These are phyloP conservation scores for Chrysopogon serrulatus DNA, from an alignment of 176 grass and related monocot species.

Conservation along the genomic window DNA sequence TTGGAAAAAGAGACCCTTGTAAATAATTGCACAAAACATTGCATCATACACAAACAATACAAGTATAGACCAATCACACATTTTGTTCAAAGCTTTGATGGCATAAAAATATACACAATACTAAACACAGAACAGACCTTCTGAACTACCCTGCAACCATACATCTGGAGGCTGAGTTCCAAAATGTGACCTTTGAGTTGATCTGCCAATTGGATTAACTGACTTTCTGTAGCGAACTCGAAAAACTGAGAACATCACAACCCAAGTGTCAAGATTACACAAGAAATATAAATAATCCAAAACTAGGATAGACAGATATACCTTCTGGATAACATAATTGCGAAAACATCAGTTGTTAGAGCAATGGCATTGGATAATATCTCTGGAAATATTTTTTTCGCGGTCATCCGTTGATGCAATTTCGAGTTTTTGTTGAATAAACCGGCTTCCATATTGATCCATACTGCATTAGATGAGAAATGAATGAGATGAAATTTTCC, in stretches of 20 bases:
- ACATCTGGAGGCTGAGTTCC: conserved; percentile 94
- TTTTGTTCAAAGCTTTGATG: background rate
- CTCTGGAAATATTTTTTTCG: conserved; percentile 91
- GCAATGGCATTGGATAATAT: conserved; percentile 81
- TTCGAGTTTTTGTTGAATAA: conserved; percentile 97
- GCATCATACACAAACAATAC: background rate
- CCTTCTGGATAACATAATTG: conserved; percentile 99
- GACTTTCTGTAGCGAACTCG: conserved; percentile 78
- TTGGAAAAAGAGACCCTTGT: background rate
- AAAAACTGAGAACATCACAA: conserved; percentile 69
- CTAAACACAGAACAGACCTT: conserved; percentile 58
- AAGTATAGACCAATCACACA: background rate
- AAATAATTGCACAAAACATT: background rate
- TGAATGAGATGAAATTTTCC: background rate
- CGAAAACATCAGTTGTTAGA: conserved; percentile 98
- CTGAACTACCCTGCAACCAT: conserved; percentile 98
- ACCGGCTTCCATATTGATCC: conserved; percentile 95
- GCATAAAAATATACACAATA: background rate
- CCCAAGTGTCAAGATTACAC: background rate
- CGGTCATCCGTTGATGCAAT: conserved; percentile 66
- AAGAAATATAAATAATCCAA: background rate
- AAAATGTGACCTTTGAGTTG: conserved; percentile 78
- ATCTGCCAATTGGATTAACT: conserved; percentile 75
- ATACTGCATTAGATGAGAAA: conserved; percentile 44
- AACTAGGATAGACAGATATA: conserved; percentile 7